Percentiles rank a stretch among this genome's conserved stretches.
phyloP scores from a whole-genome alignment of 179 eudicot genomes.

The Spergularia azorica region DNA sequence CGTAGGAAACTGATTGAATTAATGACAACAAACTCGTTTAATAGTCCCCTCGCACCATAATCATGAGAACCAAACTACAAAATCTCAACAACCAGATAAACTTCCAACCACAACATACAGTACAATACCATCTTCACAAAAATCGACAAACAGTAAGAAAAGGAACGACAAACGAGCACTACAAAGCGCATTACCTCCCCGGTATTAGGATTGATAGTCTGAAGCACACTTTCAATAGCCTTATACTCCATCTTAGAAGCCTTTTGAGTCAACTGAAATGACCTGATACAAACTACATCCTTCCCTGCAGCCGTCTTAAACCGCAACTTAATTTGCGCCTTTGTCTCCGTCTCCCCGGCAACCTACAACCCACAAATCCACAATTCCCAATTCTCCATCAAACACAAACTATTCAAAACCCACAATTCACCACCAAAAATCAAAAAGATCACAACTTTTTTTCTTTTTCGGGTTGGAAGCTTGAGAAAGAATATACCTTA shows the following conservation, averaged over 20 bases:
- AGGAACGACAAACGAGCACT: not conserved
- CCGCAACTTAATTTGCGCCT: constrained; percentile 93
- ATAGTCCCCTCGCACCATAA: too few species aligned
- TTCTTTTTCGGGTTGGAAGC: not conserved
- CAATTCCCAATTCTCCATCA: not conserved
- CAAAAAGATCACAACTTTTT: not conserved
- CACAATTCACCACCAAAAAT: not conserved
- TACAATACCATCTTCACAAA: not conserved
- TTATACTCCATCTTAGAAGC: constrained; percentile 96
- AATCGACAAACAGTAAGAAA: not conserved
- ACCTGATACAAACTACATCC: constrained; percentile 96
- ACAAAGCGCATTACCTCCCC: constrained; percentile 69
- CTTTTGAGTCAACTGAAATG: constrained; percentile 93
- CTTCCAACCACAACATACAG: too few species aligned
- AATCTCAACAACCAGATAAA: too few species aligned
- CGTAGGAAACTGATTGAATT: too few species aligned
- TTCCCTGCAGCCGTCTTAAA: constrained; percentile 94
- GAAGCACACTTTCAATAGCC: constrained; percentile 95
- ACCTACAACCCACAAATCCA: constrained; percentile 46
- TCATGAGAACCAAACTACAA: too few species aligned
- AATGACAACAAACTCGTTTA: too few species aligned
- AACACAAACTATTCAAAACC: not conserved
- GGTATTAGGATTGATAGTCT: constrained; percentile 90
- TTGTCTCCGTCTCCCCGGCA: constrained; percentile 96
- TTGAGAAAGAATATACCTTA: constrained; percentile 46